phyloP scores from a whole-genome alignment of 2,329 filamentous ascomycete genomes.

The Phialophora chinensis region DNA sequence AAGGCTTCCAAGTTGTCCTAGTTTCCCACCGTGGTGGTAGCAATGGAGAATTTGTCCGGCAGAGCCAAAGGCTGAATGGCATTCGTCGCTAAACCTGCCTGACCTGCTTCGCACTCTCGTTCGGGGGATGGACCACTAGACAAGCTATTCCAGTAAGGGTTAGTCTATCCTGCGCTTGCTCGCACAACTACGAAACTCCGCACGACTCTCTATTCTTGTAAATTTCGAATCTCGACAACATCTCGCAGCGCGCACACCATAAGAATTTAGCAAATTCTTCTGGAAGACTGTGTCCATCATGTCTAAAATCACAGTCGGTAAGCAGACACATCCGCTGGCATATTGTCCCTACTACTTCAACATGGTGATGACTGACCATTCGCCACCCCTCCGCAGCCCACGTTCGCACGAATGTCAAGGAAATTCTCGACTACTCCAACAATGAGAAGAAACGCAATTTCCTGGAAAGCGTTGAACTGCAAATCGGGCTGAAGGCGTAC shows the following conservation, averaged over 20 bases:
- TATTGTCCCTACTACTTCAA: no score
- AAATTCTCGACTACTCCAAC: constrained; percentile 92
- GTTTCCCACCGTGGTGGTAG: no score
- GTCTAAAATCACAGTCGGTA: constrained; percentile 70
- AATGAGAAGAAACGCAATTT: constrained; percentile 99
- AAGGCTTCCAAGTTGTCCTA: no score
- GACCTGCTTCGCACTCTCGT: no score
- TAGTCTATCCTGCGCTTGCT: neutral
- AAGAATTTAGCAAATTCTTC: constrained; percentile 71
- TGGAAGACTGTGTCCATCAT: constrained; percentile 79
- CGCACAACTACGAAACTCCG: constrained; percentile 21
- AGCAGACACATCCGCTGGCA: constrained; percentile 43
- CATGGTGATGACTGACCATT: no score
- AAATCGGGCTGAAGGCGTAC: constrained; percentile 98
- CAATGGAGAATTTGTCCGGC: no score
- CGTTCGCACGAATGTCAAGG: constrained; percentile 78
- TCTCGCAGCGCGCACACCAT: constrained; percentile 69
- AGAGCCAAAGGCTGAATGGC: no score
- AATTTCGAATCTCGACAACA: constrained; percentile 14
- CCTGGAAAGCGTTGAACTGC: constrained; percentile 82
- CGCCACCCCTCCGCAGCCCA: no score
- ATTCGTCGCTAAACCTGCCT: no score
- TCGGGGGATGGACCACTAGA: no score
- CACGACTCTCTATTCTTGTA: neutral
- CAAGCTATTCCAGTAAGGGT: neutral